A percentile compares a stretch with the other conserved stretches of the same genome.
Conservation (phyloP, 140 eudicot species). For the Oenanthe javanica region DNA sequence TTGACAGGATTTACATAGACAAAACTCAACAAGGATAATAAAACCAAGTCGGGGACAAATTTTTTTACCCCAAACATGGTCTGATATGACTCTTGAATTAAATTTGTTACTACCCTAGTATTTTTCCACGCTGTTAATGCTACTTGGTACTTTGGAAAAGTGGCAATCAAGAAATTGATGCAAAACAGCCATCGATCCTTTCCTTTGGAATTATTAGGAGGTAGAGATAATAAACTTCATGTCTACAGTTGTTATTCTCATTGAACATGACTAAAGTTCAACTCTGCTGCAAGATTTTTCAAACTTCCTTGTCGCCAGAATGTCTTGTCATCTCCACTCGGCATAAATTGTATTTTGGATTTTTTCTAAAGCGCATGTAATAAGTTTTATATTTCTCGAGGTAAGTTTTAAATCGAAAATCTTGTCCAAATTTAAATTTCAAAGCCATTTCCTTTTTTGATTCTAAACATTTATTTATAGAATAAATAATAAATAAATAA, state of each 20-base stretch:
- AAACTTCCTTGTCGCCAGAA: not conserved
- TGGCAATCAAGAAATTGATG: not conserved
- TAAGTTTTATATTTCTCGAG: too few species aligned
- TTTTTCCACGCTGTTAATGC: not conserved
- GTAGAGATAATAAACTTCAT: not conserved
- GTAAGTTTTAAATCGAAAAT: too few species aligned
- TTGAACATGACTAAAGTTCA: not conserved
- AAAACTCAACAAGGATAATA: not conserved
- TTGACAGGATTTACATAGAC: not conserved
- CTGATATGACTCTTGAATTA: not conserved
- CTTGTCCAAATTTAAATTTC: not conserved
- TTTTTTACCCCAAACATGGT: not conserved
- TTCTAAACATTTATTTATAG: too few species aligned
- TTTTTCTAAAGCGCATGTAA: too few species aligned
- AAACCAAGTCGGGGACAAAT: not conserved
- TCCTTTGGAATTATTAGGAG: not conserved
- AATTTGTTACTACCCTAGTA: not conserved
- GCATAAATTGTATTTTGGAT: too few species aligned
- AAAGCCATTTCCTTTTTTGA: too few species aligned
- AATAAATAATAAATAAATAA: too few species aligned
- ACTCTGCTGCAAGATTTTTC: not conserved
- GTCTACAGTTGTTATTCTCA: not conserved
- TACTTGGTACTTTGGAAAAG: not conserved
- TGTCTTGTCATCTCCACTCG: too few species aligned
- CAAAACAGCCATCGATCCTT: not conserved